Base-by-base conservation (phyloP, 2,329 filamentous ascomycete genomes). In the Aureobasidium namibiae region DNA sequence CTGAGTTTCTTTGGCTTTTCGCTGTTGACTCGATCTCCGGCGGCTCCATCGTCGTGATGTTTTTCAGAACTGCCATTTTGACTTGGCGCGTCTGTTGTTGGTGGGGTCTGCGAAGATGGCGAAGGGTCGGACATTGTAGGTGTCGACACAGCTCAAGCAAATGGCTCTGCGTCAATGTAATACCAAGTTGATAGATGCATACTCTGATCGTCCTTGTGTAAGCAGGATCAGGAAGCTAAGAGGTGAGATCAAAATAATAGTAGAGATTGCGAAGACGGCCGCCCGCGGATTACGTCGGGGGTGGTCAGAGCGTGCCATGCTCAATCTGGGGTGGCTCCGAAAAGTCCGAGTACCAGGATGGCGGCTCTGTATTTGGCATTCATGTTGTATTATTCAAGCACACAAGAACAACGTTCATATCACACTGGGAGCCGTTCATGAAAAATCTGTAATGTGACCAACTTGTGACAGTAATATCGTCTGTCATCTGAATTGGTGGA, bases 1-100 rank as follows among this genome's bases (percentile, higher is more conserved):
- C 64, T 68, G 24, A 65, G 48, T 49, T 70, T 70, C 26, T 60
- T 60, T 23, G 42, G 26, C 44, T 39, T 56, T 13, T 29, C 21
- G 6, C 6, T 14, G 14, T 41, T 33, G 8, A 16, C n/a, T n/a
- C 16, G 31, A 2, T 21, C 26, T 13, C 21, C 42, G 14, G 23
- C 16, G 24, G 8, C 41, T 33, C 24, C 21, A 33, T 49, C 26
- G 9, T 48, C 23, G 13, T 18, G 23, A 21, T 8, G n/a, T 41
- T 56, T 56, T 31, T 56, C 52, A 13, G 52, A 26, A 16, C 38
- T 33, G 29, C 9, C 23, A 31, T 46, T 57, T 2, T 23, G 23
- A 29, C 41, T 46, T 23, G 39, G 39, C 21, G 41, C 54, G 10
- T 46, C 29, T 16, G 39, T n/a, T 16, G 52, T 3, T 18, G 52